These are phyloP conservation scores for Periconia sp. DNA, from an alignment of 2,329 filamentous ascomycete genomes.

Conservation along the genomic window DNA sequence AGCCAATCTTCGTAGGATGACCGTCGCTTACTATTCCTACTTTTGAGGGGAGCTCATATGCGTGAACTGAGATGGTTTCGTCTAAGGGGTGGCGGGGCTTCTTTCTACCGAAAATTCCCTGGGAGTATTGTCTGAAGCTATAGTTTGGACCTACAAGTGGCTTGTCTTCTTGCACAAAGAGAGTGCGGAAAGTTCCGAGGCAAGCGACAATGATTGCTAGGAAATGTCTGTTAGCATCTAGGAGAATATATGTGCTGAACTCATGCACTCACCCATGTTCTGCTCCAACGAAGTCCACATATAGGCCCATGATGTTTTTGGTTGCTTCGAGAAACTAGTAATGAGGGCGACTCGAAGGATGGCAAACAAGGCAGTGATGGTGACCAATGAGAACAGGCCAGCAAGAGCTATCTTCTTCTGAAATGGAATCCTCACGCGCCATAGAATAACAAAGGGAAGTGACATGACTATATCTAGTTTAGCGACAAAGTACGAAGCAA, in stretches of 20 bases:
- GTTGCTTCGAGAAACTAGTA: neutral
- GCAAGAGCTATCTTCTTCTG: slow-evolving; percentile 7
- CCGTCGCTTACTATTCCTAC: no score
- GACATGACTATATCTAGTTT: slow-evolving; percentile 6
- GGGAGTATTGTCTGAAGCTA: neutral
- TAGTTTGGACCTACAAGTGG: neutral
- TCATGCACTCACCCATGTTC: neutral
- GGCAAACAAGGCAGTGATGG: slow-evolving; percentile 11
- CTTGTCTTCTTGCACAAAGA: neutral
- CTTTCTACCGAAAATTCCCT: neutral
- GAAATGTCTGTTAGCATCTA: neutral
- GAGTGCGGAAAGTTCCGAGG: neutral
- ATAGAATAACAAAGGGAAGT: slow-evolving; percentile 12
- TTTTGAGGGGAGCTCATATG: no score
- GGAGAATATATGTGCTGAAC: neutral
- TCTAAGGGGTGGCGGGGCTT: neutral
- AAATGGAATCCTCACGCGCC: slow-evolving; percentile 2
- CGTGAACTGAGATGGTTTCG: neutral
- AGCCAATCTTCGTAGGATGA: no score
- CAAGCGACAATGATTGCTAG: neutral
- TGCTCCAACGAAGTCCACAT: neutral
- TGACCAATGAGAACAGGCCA: slow-evolving; percentile 12
- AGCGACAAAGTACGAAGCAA: neutral
- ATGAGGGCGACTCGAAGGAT: slow-evolving; percentile 10
- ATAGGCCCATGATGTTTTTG: neutral